Evolutionary conservation across 305 asterid species (phyloP).

Genomic region (Striga hermonthica): DNA sequence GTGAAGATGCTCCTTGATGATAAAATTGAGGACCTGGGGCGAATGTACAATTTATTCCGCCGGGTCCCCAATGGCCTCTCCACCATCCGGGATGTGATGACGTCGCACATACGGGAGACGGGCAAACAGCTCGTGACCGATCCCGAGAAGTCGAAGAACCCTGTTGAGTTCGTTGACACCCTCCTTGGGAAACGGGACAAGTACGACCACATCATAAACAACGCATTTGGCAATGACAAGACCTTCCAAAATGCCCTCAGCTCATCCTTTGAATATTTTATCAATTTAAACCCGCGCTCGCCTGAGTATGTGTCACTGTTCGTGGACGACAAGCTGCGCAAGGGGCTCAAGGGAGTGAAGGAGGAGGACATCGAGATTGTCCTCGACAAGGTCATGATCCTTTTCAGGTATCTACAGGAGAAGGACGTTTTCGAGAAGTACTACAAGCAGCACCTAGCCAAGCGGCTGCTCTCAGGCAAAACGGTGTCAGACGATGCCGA

Average conservation of each 20-base stretch:
- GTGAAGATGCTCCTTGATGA: constrained; percentile 50
- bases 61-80: constrained; percentile 43
- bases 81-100: constrained; percentile 47
- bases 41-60: constrained; percentile 50
- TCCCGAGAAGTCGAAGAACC: constrained; percentile 50
- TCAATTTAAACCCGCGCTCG: constrained; percentile 50
- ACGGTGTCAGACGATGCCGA: constrained; percentile 52
- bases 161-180: constrained; percentile 47
- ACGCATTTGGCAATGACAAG: constrained; percentile 47
- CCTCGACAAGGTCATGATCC: constrained; percentile 57
- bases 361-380: constrained; percentile 51
- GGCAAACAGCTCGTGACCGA: constrained; percentile 52
- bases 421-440: constrained; percentile 58
- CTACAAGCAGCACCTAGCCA: constrained; percentile 57
- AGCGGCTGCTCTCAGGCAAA: constrained; percentile 50
- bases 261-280: constrained; percentile 51
- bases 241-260: constrained; percentile 53
- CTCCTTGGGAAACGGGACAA: constrained; percentile 46
- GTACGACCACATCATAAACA: constrained; percentile 45
- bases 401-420: constrained; percentile 58
- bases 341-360: constrained; percentile 51
- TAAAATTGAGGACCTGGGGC: constrained; percentile 43
- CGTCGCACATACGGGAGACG: constrained; percentile 45
- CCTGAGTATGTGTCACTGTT: constrained; percentile 54
- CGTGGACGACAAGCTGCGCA: constrained; percentile 50